A percentile compares a stretch with the other conserved stretches of the same genome.
These are phyloP conservation scores for Telopea speciosissima DNA, from an alignment of 177 flowering plant genomes.

Conservation along the genomic window DNA sequence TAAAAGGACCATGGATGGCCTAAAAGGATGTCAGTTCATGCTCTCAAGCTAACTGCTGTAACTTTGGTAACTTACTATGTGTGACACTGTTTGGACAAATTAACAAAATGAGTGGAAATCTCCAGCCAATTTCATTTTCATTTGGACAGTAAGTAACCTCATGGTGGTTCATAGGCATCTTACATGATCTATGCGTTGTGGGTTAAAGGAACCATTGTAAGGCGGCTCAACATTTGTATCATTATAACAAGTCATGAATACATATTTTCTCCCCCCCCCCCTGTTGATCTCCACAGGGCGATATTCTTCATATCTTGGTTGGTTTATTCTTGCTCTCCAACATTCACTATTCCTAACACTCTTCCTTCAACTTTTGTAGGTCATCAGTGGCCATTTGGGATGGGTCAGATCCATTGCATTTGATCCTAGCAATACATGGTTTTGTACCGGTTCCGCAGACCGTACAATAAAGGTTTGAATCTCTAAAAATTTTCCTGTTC, in stretches of 20 bases:
- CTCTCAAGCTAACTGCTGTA: no score
- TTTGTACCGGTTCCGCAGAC: constrained; percentile 98
- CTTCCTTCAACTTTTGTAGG: constrained; percentile 37
- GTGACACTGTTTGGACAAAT: not conserved
- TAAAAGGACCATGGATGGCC: not conserved
- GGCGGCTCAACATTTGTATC: no score
- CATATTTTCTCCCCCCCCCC: no score
- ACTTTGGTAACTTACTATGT: no score
- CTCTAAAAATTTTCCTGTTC: not conserved
- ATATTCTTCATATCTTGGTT: no score
- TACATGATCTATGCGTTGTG: not conserved
- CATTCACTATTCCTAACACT: not conserved
- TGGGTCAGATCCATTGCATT: constrained; percentile 99
- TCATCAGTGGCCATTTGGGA: constrained; percentile 95
- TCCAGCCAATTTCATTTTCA: not conserved
- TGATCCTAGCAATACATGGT: constrained; percentile 93
- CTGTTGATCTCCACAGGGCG: not conserved
- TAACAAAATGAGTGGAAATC: not conserved
- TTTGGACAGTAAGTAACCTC: not conserved
- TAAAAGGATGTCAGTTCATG: not conserved
- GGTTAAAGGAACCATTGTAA: not conserved
- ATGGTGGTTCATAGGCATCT: not conserved
- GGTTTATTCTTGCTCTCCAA: not conserved
- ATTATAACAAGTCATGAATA: no score
- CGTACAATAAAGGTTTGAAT: constrained; percentile 80